Base-by-base conservation (phyloP, 441 rosid species). In the Dalechampia spathulata region DNA sequence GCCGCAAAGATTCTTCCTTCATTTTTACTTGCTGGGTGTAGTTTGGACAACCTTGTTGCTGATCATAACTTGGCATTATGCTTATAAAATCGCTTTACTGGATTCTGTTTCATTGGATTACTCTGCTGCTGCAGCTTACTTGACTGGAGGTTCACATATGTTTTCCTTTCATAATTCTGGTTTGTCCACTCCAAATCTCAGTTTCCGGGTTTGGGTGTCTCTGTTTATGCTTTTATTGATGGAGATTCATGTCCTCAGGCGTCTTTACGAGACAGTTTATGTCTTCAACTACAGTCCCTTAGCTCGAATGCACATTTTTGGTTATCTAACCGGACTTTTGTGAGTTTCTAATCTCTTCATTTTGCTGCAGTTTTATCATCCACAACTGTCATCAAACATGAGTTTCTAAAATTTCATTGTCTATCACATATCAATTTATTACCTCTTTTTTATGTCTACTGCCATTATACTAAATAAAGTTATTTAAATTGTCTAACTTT, bases 1-100 rank as follows among this genome's bases (percentile, higher is more conserved):
- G 55, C 92, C 96, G 58, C 96, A 83, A 62, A 77, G 67, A 48
- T 83, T 71, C 66, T 85, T 83, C 72, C 62, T 75, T 45, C 98
- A 87, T 71, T 83, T 90, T 41, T 90, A 85, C 25, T 64, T 70
- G 54, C n/a, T 85, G 45, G 96, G 72, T 56, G 81, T 69, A 57
- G 58, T 61, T 3, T 85, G 96, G 96, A 82, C 97, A 25, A 66
- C 87, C 12, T 57, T 83, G 26, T 61, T 90, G 65, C 83, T 85
- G n/a, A 63, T 64, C 49, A 40, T 67, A 39, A 81, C 75, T 7
- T 87, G 83, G 90, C 51, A 57, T 6, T 87, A 78, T 37, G 91
- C 83, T 23, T 73, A 49, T 55, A 75, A 59, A 58, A 62, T 48
- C 65, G 73, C 80, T 20, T 72, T 76, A 55, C 47, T 72, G 49